Base-by-base conservation (phyloP, 768 basidiomycete genomes). In the Termitomyces sp. region DNA sequence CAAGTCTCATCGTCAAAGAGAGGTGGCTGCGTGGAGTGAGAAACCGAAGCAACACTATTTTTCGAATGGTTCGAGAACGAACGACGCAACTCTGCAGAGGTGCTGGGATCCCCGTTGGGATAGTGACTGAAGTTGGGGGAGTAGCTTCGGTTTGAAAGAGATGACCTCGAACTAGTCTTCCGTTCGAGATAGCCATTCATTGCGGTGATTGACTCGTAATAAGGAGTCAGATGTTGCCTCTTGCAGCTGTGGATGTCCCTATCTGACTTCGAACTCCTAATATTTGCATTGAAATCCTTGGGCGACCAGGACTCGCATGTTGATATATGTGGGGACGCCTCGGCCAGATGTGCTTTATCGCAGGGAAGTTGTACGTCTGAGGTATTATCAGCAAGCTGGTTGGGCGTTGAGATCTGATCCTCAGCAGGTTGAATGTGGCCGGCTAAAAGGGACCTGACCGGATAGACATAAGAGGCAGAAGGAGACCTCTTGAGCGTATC, bases 361-460 rank as follows among this genome's bases (percentile, higher is more conserved):
- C 21, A 35, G 9, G 40, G 34, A 19, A 37, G 16, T 16, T 55
- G 44, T 11, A 29, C 14, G 9, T 23, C 21, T 29, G 42, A 27
- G 43, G 34, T 43, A 19, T 44, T 17, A n/a, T 42, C 47, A 34
- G 27, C 40, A 35, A 41, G 34, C 14, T 45, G 25, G 29, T 37
- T 35, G 21, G 50, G 14, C 16, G n/a, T 46, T 34, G 42, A 10
- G 29, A 21, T 17, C 35, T 60, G 56, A 53, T 59, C 45, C 29
- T 53, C 59, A 9, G 66, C 73, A 2, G 73, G 75, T 47, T 73
- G 73, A 23, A 77, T 75, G 34, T 64, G 61, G 16, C 71, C 68
- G 27, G 56, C 66, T 41, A 79, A 64, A 7, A 79, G 67, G 40
- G 77, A 77, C 53, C 68, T 75, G 25, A 76, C 69, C 0, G 77